Evolutionary conservation across 208 protist species (phyloP), one percentile per base, ranked within the genome.

Genomic region (Leishmania mexicana): DNA sequence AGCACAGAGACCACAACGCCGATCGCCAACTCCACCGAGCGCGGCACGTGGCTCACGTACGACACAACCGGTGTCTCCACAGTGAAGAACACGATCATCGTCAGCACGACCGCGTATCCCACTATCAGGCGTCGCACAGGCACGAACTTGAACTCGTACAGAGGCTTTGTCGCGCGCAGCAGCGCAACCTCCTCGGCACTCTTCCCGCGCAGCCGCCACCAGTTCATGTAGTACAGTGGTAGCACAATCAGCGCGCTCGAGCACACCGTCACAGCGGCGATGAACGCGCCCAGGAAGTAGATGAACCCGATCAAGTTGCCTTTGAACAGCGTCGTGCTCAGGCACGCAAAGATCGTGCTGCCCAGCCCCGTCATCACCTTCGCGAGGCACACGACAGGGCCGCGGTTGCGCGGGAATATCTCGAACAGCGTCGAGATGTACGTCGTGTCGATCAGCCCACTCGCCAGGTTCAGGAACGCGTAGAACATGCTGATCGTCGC

Each of bases 321-420:
- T 54, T 83, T 84, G 76, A 92, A 87, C 17, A 90, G 47, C 21
- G 83, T 90, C 54, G 64, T 80, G 74, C 85, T 88, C 28, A 89
- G 21, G 75, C 79, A 85, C 5, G 80, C 76, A 35, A 88, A 78
- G 49, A 87, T 81, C 0, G 84, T 81, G 82, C 86, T 88, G 78
- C 84, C 85, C 31, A 92, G 83, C 47, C 85, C 85, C 24, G 85
- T 87, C 87, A 89, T 87, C 45, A 92, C 85, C 84, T 92, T 90
- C 17, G 86, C 81, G 42, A 89, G 81, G n/a, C 73, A 80, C 65
- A 91, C 78, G 35, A 89, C 86, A 15, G 81, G 86, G 75, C 84
- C 86, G 65, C 85, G 88, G 82, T 91, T 89, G 53, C 83, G 83
- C 40, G 83, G 86, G 78, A 91, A 89, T 15, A 87, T 35, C 79